These are phyloP conservation scores for Aureobasidium lini DNA, from an alignment of 2,329 filamentous ascomycete species.

Conservation along the genomic window DNA sequence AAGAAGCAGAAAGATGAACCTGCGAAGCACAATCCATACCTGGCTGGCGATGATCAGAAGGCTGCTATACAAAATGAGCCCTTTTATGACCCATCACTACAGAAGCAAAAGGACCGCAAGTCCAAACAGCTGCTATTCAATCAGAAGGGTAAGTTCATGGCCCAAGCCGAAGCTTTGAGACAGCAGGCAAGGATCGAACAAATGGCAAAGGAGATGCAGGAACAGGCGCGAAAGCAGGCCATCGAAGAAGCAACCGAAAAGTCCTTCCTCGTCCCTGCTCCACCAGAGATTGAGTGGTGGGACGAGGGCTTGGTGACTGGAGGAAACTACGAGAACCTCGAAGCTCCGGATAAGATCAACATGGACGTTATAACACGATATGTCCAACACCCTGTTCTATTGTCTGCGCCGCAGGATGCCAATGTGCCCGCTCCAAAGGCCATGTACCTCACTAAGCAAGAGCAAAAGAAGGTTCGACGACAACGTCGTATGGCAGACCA, in stretches of 20 bases:
- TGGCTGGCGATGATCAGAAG: conserved; percentile 28
- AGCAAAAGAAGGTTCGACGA: conserved; percentile 83
- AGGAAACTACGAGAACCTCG: conserved; percentile 62
- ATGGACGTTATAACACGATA: conserved; percentile 70
- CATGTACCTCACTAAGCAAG: conserved; percentile 84
- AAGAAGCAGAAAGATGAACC: conserved; percentile 39
- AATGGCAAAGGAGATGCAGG: conserved; percentile 90
- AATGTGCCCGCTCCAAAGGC: conserved; percentile 72
- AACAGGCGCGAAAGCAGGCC: conserved; percentile 78
- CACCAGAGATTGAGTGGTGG: conserved; percentile 95
- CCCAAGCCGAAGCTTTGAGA: conserved; percentile 82
- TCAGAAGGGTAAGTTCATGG: conserved; percentile 93
- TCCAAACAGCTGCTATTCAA: conserved; percentile 81
- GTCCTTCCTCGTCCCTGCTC: conserved; percentile 74
- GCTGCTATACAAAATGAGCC: conserved; percentile 60
- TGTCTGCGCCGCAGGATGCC: conserved; percentile 87
- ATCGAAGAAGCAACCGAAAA: conserved; percentile 93
- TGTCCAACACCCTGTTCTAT: conserved; percentile 83
- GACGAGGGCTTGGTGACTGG: conserved; percentile 78
- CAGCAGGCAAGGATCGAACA: conserved; percentile 82
- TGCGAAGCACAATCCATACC: conserved; percentile 35
- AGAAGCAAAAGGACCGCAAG: conserved; percentile 56
- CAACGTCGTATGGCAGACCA: conserved; percentile 86
- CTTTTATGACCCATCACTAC: conserved; percentile 67
- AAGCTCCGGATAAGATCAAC: conserved; percentile 41